Base-by-base conservation (phyloP, 176 grass and related monocot species). In the Eleusine coracana region DNA sequence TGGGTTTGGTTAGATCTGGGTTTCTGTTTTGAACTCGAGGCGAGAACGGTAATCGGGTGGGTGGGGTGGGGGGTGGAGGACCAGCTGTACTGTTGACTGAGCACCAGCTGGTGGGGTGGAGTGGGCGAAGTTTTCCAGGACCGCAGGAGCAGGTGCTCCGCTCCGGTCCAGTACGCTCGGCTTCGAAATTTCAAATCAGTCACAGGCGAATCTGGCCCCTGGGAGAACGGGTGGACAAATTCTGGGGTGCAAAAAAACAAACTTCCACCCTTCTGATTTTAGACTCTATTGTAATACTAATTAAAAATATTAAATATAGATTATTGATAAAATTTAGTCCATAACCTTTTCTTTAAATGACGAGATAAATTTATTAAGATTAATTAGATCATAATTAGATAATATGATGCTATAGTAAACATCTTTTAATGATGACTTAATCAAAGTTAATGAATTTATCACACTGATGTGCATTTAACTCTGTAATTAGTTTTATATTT, bases 21-120 rank as follows among this genome's bases (percentile, higher is more conserved):
- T 13, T 39, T 40, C 56, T 10, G 69, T 73, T 62, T 78, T 76
- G 44, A 70, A 84, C 42, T 37, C 70, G 82, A 77, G 64, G 71
- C 42, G 51, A 67, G 78, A 84, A 84, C 81, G 75, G 87, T 84
- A 68, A 89, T 62, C 76, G 70, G 64, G 71, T 7, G 16, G 11
- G 23, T 25, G 50, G 0, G 38, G 71, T 14, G 37, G 6, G 39
- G 45, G 16, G 2, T 4, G 5, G 23, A 36, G 80, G 86, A 88
- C 66, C 73, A 82, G 77, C 25, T 63, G 25, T 25, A 63, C 59
- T 62, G 64, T 45, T 28, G 3, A 55, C 39, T 76, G 74, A 29
- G 15, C 66, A n/a, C 25, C 66, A 70, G 70, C 16, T 80, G 59
- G 27, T 51, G 68, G 12, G 59, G 27, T 51, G 68, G 12, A 12